Base-by-base conservation (phyloP, 2,329 filamentous ascomycete species). In the Orbilia javanica region DNA sequence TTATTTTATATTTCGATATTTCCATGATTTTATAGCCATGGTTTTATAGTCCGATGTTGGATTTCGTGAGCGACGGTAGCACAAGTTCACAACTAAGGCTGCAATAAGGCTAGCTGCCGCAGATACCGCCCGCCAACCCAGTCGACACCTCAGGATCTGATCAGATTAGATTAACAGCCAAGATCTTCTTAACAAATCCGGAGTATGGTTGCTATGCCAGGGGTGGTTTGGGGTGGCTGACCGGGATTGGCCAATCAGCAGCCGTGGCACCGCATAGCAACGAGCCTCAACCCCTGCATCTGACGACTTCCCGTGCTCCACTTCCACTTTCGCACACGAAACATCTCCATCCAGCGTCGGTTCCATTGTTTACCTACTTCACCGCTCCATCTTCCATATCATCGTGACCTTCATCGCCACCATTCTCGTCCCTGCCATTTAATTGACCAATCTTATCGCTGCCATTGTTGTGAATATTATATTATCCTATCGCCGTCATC, bases 131-230 rank as follows among this genome's bases (percentile, higher is more conserved):
- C n/a, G n/a, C n/a, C n/a, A n/a, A 31, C 29, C 29, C 29, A 7
- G 29, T 7, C 7, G 29, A 4, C 29, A 31, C 29, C 7, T 7
- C 29, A 31, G 29, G 7, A 4, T 31, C 7, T 5, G n/a, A 44
- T 18, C 42, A 44, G n/a, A 44, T 44, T 44, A 44, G 42, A 44
- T 44, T n/a, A n/a, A n/a, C n/a, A n/a, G n/a, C n/a, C n/a, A n/a
- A n/a, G n/a, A n/a, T n/a, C n/a, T n/a, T n/a, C n/a, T n/a, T n/a
- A 18, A 44, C 4, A 20, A 7, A 44, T n/a, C 1, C 34, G 34
- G 36, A 44, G 39, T 15, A 53, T 53, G 50, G 48, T 53, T 53
- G 50, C 50, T 53, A 53, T 53, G 50, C 50, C 50, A 27, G 50
- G 48, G 48, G 13, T 52, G 6, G 25, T 22, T 50, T 50, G 20